Base-by-base conservation (phyloP, 805 yeast genomes). In the Metschnikowia matae region DNA sequence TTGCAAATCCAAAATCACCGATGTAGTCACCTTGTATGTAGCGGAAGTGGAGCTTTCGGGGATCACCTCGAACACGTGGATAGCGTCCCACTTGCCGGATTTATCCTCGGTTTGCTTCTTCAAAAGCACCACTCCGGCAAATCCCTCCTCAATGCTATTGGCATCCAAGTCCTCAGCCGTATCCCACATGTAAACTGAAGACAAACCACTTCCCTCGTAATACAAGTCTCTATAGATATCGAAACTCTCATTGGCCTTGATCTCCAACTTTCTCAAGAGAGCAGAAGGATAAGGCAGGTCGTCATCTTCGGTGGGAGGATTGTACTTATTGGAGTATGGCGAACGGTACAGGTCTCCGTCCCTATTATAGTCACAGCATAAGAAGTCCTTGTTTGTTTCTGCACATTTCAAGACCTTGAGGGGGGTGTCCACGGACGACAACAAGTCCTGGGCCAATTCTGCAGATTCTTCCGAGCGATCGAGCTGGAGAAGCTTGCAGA, bases 101-200 rank as follows among this genome's bases (percentile, higher is more conserved):
- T 63, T 63, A 53, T 70, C 76, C 29, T 71, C 77, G 4, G 81
- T 69, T 45, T 73, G 77, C 67, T 92, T 92, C 71, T 94, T 88
- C 64, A 92, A 77, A 52, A 92, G 74, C 14, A 84, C 90, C 4
- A 90, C 97, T 18, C 98, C 98, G 3, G 97, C 97, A 72, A 92
- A 89, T 1, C 87, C 88, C 26, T 67, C 68, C 31, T 63, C 62
- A 48, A 71, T 66, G 18, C 66, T 58, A 42, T 61, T 62, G n/a
- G 64, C 68, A 6, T 62, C 70, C 21, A 69, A 71, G 20, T 79
- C 84, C 13, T 81, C 89, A 34, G 82, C 84, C 20, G 81, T 76
- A 60, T 91, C 97, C 99, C 99, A 92, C 46, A 94, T 73, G 64
- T 94, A 92, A 15, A 87, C 96, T 50, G 91, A 83, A 1, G 94